phyloP scores from a whole-genome alignment of 352 stramenopile species.

The Phytophthora multivora region DNA sequence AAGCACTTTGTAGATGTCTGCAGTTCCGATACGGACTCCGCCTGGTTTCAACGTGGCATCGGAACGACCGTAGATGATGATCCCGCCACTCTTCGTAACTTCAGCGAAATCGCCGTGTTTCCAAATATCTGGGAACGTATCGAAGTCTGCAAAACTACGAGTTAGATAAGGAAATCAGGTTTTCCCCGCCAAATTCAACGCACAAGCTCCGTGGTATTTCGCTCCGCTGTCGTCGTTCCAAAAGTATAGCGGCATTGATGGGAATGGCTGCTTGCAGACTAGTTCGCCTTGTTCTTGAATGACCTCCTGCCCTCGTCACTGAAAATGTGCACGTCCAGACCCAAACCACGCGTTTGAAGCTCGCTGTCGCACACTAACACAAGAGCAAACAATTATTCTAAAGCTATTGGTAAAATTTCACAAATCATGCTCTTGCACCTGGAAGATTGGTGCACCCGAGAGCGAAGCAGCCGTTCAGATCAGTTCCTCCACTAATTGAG shows the following conservation, averaged over 20 bases:
- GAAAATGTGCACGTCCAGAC: constrained; percentile 80
- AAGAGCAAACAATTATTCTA: not conserved
- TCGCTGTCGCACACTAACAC: constrained; percentile 70
- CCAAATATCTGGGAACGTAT: constrained; percentile 78
- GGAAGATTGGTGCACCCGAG: constrained; percentile 76
- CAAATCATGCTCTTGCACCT: constrained; percentile 26
- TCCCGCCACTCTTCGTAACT: constrained; percentile 59
- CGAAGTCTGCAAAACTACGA: constrained; percentile 59
- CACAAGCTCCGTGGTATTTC: constrained; percentile 81
- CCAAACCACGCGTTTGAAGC: constrained; percentile 79
- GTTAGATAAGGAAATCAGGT: not conserved
- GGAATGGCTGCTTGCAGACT: constrained; percentile 80
- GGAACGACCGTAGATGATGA: constrained; percentile 80
- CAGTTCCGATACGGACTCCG: constrained; percentile 78
- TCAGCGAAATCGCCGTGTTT: constrained; percentile 84
- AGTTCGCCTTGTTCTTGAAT: constrained; percentile 61
- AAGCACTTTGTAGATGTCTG: constrained; percentile 84
- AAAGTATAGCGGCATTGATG: constrained; percentile 85
- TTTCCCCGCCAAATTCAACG: constrained; percentile 14
- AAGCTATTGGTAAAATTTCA: too few species aligned
- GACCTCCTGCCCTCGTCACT: constrained; percentile 61
- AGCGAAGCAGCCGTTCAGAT: constrained; percentile 84
- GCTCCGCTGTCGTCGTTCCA: constrained; percentile 75
- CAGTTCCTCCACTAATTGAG: constrained; percentile 84
- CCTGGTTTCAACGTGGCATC: constrained; percentile 82